Base-by-base conservation (phyloP, 164 flowering plant species). In the Vitis rupestris region DNA sequence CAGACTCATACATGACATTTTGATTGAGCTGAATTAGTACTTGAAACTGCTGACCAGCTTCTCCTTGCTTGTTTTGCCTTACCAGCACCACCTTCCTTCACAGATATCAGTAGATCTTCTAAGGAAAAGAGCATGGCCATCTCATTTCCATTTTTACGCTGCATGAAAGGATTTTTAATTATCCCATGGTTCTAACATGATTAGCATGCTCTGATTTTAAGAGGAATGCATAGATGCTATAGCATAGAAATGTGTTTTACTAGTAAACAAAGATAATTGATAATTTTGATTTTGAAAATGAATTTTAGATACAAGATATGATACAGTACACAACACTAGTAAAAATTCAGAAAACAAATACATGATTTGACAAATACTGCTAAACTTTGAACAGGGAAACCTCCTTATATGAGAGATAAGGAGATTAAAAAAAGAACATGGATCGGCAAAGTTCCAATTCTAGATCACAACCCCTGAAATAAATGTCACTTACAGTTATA, bases 1-100 rank as follows among this genome's bases (percentile, higher is more conserved):
- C n/a, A 60, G 48, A 49, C 27, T 60, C 85, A 54, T 85, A 93
- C 95, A 78, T 72, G 72, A 71, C 93, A 91, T 55, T 69, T 68
- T 65, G n/a, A 57, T 55, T 73, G 73, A 52, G 47, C 55, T 50
- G 81, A 63, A 67, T 59, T 68, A 61, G 82, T 74, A 68, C 53
- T 76, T 70, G 86, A 76, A 66, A 77, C 55, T 23, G 55, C 57
- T 62, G 79, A 72, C 8, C 60, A 12, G 70, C 72, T 71, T 67
- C 72, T 74, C 72, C 71, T 82, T 55, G 67, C 66, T 63, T 16
- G 68, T 65, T 82, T 88, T 15, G 67, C 74, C 59, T 76, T 76
- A 64, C n/a, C 19, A 44, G 63, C 10, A 69, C 63, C 72, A 59
- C 55, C 63, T 58, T 78, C 78, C 68, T 81, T 81, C 51, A 76